Percentiles rank a stretch among this genome's conserved stretches.
Evolutionary conservation across 1,284 basidiomycete genomes (phyloP).

Genomic region (Malassezia vespertilionis): DNA sequence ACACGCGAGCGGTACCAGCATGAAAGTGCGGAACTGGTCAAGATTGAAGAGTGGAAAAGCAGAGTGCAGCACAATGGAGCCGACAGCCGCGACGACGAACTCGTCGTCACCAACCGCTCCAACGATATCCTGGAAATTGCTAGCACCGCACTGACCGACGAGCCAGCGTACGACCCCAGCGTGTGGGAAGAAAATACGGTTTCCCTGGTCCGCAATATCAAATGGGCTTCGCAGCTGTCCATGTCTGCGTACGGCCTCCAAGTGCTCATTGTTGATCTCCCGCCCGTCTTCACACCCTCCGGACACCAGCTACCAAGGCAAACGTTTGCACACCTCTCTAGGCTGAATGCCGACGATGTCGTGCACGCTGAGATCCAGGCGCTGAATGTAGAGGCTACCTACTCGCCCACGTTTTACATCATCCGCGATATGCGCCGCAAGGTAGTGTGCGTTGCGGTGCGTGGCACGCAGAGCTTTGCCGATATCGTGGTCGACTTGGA

Average conservation of each 20-base stretch:
- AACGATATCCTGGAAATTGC: constrained; percentile 42
- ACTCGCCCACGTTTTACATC: constrained; percentile 44
- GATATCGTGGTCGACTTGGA: constrained; percentile 47
- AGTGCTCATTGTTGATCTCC: constrained; percentile 30
- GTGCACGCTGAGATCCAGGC: constrained; percentile 46
- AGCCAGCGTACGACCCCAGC: neutral
- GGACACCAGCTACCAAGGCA: constrained; percentile 39
- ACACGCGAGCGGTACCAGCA: constrained; percentile 32
- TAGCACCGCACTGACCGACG: constrained; percentile 1
- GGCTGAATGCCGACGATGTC: constrained; percentile 40
- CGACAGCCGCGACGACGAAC: constrained; percentile 31
- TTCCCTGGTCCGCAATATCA: constrained; percentile 34
- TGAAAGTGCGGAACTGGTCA: constrained; percentile 35
- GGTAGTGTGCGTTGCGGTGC: constrained; percentile 40
- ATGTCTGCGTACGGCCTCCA: constrained; percentile 36
- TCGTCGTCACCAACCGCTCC: constrained; percentile 38
- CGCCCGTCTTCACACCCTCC: constrained; percentile 42
- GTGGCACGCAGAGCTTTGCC: constrained; percentile 43
- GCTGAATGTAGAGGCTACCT: constrained; percentile 34
- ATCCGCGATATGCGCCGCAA: constrained; percentile 38
- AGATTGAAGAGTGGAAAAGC: constrained; percentile 20
- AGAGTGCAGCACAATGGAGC: too few species aligned
- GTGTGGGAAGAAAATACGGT: constrained; percentile 19
- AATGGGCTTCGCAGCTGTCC: constrained; percentile 44
- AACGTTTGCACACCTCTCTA: constrained; percentile 41